Conservation (phyloP, 106 monocot genomes). For the Dioscorea dumetorum region DNA sequence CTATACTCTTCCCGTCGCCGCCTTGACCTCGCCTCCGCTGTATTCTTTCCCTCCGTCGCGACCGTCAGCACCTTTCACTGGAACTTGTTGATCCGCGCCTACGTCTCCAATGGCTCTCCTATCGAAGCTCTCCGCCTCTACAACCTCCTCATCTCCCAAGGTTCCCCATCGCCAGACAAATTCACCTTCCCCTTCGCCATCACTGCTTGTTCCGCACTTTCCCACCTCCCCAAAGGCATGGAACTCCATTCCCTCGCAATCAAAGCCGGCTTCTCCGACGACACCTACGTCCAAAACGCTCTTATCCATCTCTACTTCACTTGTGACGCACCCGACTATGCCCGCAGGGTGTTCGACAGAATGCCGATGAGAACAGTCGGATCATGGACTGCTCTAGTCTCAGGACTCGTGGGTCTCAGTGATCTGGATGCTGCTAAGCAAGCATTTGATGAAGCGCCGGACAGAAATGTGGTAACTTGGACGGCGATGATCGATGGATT, state of each 20-base stretch:
- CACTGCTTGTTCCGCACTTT: constrained; percentile 23
- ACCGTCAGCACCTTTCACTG: constrained; percentile 23
- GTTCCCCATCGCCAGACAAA: constrained; percentile 29
- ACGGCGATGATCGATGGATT: constrained; percentile 56
- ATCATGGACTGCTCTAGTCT: constrained; percentile 51
- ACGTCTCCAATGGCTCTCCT: constrained; percentile 23
- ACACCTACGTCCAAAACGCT: constrained; percentile 38
- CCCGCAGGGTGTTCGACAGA: constrained; percentile 33
- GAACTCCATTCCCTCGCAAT: constrained; percentile 46
- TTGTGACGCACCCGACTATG: constrained; percentile 12
- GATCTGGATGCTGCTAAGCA: constrained; percentile 27
- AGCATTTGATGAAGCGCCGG: constrained; percentile 48
- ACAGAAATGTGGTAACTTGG: constrained; percentile 56
- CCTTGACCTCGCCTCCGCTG: constrained; percentile 16
- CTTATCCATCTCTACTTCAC: constrained; percentile 42
- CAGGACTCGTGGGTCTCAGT: constrained; percentile 29
- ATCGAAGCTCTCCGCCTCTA: constrained; percentile 29
- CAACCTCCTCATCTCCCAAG: constrained; percentile 23
- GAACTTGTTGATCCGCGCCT: constrained; percentile 44
- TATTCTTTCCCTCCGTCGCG: constrained; percentile 11
- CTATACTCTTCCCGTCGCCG: constrained; percentile 29
- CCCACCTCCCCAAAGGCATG: constrained; percentile 15
- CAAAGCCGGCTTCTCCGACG: constrained; percentile 34
- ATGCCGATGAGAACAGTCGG: constrained; percentile 48
- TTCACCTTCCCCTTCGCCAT: constrained; percentile 60